These are phyloP conservation scores for Annulohypoxylon nitens DNA, from an alignment of 495 filamentous ascomycete species.

Conservation along the genomic window DNA sequence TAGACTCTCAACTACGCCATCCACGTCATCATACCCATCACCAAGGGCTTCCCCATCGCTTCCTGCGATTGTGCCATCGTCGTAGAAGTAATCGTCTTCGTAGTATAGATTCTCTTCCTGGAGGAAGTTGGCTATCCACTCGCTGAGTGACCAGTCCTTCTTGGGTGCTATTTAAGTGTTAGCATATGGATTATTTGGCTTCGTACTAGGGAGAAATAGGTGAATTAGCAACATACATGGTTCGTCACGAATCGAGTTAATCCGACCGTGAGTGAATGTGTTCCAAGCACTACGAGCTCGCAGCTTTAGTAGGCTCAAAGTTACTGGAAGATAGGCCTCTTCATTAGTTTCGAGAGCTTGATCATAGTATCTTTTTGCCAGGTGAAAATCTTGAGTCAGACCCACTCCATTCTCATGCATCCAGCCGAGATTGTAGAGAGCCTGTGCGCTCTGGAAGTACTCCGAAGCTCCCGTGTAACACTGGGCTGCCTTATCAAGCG, in stretches of 20 bases:
- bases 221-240: conserved; percentile 71
- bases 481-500: conserved; percentile 88
- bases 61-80: conserved; percentile 63
- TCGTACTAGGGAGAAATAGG: background rate
- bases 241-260: conserved; percentile 92
- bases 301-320: conserved; percentile 87
- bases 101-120: conserved; percentile 78
- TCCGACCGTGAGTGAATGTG: conserved; percentile 84
- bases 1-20: conserved; percentile 83
- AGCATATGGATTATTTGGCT: conserved; percentile 20
- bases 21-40: conserved; percentile 69
- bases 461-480: conserved; percentile 95
- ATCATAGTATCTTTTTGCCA: conserved; percentile 97
- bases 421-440: conserved; percentile 97
- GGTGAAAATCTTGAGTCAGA: conserved; percentile 94
- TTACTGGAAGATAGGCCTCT: conserved; percentile 95
- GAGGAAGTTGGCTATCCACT: conserved; percentile 88
- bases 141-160: conserved; percentile 79
- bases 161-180: conserved; percentile 64
- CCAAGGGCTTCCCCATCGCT: conserved; percentile 63
- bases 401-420: conserved; percentile 99
- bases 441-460: conserved; percentile 90
- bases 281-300: conserved; percentile 92
- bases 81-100: conserved; percentile 67
- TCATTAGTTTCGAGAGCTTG: conserved; percentile 88